Evolutionary conservation across 129 eudicot species (phyloP).

Genomic region (Daucus carota): DNA sequence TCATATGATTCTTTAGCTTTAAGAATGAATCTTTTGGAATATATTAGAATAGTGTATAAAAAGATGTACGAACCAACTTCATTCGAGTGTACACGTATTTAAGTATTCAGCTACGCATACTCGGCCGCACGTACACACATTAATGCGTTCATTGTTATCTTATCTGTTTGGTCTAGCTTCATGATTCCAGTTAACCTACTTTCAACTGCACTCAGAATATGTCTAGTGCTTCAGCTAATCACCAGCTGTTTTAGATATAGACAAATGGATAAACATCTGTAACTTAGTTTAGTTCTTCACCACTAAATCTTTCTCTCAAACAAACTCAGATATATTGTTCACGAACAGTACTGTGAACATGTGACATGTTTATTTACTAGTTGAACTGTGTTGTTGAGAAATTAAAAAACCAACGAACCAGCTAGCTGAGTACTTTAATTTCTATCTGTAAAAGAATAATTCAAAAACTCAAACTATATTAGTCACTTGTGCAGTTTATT

Average conservation of each 20-base stretch:
- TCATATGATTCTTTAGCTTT: background rate
- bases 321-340: too few relatives aligned
- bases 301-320: too few relatives aligned
- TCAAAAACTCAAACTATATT: too few relatives aligned
- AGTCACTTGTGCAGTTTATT: too few relatives aligned
- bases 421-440: too few relatives aligned
- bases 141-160: background rate
- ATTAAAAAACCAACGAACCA: too few relatives aligned
- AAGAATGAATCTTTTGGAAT: background rate
- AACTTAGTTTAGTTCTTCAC: too few relatives aligned
- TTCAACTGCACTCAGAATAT: background rate
- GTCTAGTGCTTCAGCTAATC: background rate
- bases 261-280: too few relatives aligned
- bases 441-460: too few relatives aligned
- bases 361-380: too few relatives aligned
- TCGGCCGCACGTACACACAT: background rate
- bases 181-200: background rate
- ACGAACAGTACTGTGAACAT: too few relatives aligned
- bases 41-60: background rate
- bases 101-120: background rate
- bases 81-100: background rate
- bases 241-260: background rate
- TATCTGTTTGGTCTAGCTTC: background rate
- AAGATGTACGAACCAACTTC: background rate
- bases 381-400: too few relatives aligned